Evolutionary conservation across 108 stramenopile species (phyloP).

Genomic region (Fistulifera pelliculosa): DNA sequence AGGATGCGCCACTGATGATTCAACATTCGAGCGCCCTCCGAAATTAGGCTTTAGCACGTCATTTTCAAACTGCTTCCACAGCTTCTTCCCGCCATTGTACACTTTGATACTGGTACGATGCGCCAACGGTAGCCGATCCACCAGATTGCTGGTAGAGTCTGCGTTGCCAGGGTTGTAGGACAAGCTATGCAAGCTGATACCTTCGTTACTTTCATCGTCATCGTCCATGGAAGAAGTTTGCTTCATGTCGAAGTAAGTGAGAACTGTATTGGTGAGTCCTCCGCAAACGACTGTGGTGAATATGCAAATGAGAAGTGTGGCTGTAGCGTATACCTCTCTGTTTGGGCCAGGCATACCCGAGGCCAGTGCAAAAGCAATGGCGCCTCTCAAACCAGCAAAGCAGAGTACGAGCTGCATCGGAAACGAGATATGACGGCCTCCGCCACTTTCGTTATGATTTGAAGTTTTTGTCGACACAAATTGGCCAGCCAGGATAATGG

Average conservation of each 20-base stretch:
- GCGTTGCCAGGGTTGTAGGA: slow-evolving; percentile 16
- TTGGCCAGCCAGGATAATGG: slow-evolving; percentile 86
- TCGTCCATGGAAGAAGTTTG: slow-evolving; percentile 5
- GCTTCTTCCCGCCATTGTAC: slow-evolving; percentile 31
- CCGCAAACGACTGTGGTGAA: slow-evolving; percentile 96
- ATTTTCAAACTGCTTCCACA: slow-evolving; percentile 56
- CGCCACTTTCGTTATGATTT: slow-evolving; percentile 36
- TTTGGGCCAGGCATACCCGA: slow-evolving; percentile 90
- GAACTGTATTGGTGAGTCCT: slow-evolving; percentile 84
- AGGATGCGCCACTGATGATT: background rate
- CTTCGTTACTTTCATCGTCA: slow-evolving; percentile 8
- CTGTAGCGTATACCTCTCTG: slow-evolving; percentile 79
- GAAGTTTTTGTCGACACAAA: slow-evolving; percentile 36
- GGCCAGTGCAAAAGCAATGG: slow-evolving; percentile 90
- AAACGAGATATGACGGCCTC: slow-evolving; percentile 13
- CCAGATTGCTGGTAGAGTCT: background rate
- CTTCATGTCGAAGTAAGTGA: slow-evolving; percentile 83
- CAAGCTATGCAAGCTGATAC: slow-evolving; percentile 14
- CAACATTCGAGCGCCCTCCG: slow-evolving; percentile 28
- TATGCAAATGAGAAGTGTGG: slow-evolving; percentile 90
- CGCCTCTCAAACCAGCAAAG: slow-evolving; percentile 94
- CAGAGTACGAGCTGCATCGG: slow-evolving; percentile 89
- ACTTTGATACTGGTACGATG: slow-evolving; percentile 7
- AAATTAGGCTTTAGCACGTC: slow-evolving; percentile 51
- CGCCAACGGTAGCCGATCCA: background rate